phyloP scores from a whole-genome alignment of 495 filamentous ascomycete genomes.

The Aspergillus heteromorphus region DNA sequence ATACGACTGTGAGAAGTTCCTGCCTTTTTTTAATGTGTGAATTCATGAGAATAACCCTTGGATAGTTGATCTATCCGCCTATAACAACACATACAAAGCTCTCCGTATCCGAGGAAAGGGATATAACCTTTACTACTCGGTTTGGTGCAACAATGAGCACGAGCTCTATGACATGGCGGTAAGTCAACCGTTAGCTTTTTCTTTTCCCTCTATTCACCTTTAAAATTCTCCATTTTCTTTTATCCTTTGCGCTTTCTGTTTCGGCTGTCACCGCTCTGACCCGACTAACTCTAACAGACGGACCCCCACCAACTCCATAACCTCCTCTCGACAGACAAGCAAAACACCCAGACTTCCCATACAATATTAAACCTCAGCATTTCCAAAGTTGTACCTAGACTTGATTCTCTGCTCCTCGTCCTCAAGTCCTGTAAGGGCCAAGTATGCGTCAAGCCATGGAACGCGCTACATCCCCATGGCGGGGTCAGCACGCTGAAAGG shows the following conservation, averaged over 20 bases:
- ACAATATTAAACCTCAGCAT: slow-evolving; percentile 33
- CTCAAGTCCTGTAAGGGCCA: slow-evolving; percentile 52
- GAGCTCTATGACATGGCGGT: slow-evolving; percentile 51
- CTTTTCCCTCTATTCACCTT: neutral
- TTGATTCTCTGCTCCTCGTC: slow-evolving; percentile 52
- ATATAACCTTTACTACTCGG: slow-evolving; percentile 51
- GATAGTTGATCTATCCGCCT: neutral
- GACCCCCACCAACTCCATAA: slow-evolving; percentile 51
- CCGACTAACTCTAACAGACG: slow-evolving; percentile 25
- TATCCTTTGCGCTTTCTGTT: neutral
- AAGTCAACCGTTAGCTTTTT: slow-evolving; percentile 2
- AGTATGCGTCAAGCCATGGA: slow-evolving; percentile 48
- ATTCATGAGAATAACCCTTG: no score
- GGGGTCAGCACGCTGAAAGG: slow-evolving; percentile 26
- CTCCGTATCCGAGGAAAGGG: slow-evolving; percentile 41
- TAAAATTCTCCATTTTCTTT: no score
- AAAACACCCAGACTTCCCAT: neutral
- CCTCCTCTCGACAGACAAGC: slow-evolving; percentile 25
- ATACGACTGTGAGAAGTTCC: slow-evolving; percentile 5
- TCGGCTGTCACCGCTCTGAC: no score
- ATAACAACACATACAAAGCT: slow-evolving; percentile 53
- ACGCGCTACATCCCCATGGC: slow-evolving; percentile 44
- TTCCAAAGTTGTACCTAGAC: slow-evolving; percentile 34
- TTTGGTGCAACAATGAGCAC: slow-evolving; percentile 52
- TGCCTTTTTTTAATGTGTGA: neutral